Base-by-base conservation (phyloP, 768 basidiomycete species). In the Auricularia cornea region DNA sequence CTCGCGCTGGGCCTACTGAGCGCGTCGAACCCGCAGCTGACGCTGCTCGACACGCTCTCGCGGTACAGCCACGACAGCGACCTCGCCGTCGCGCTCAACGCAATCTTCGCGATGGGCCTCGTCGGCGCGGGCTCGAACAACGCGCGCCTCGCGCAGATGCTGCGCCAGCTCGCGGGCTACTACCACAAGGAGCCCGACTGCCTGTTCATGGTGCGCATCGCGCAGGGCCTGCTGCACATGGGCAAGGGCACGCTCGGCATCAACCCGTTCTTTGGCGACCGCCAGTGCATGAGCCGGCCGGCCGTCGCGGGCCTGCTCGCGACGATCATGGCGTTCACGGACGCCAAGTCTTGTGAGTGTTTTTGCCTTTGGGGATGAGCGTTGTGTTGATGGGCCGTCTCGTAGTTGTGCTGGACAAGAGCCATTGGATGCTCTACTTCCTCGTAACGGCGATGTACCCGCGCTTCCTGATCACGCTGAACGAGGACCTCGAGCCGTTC, bases 31-130 rank as follows among this genome's bases (percentile, higher is more conserved):
- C 97, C 97, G 14, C 91, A 93, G 76, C 82, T 98, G 3, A 83
- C 89, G 41, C 89, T 99, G 66, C 87, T 99, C 67, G 97, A 99
- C 73, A 98, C 94, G 0, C 85, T 99, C 14, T 98, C 96, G 5
- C 96, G 96, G 75, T 99, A 99, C 78, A 96, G 93, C 65, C 97
- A 99, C 79, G 96, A 99, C 79, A 94, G 91, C 70, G 97, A 99
- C 76, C 86, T 98, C n/a, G 82, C 85, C 51, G 97, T 99, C 11
- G 97, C 96, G 0, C 83, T 93, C 60, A 98, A 98, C 70, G 92
- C 97, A 30, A 98, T 99, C 76, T 92, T 98, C 69, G 95, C 95
- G 2, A 98, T 99, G 96, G 97, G 97, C 65, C 82, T 99, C 29
- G 89, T 98, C 60, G 97, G 97, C 32, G 96, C 96, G 2, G 97